These are phyloP conservation scores for Wickerhamomyces hampshirensis DNA, from an alignment of 805 yeast genomes.

Conservation along the genomic window DNA sequence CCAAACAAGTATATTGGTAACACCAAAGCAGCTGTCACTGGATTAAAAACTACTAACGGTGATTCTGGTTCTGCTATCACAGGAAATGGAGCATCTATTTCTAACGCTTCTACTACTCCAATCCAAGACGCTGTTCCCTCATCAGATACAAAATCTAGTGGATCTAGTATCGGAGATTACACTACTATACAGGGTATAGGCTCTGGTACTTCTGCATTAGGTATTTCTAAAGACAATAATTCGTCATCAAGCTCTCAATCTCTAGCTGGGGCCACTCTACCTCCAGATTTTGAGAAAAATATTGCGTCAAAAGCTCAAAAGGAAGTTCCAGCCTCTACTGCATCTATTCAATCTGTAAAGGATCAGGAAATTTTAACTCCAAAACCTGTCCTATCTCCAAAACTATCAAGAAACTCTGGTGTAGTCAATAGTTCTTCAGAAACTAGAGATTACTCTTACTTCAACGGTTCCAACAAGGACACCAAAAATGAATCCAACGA, in stretches of 20 bases:
- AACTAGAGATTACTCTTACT: not conserved
- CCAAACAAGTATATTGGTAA: constrained; percentile 10
- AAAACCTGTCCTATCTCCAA: not conserved
- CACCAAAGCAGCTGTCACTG: constrained; percentile 4
- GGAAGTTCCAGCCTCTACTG: constrained; percentile 1
- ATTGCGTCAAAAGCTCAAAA: constrained; percentile 2
- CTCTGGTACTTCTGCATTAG: constrained; percentile 1
- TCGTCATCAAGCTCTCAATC: constrained; percentile 10
- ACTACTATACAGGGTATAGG: too few species aligned
- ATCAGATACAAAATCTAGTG: not conserved
- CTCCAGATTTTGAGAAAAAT: constrained; percentile 23
- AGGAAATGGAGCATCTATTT: constrained; percentile 1
- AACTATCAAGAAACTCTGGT: not conserved
- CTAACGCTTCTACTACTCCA: not conserved
- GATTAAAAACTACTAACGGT: not conserved
- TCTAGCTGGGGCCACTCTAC: constrained; percentile 21
- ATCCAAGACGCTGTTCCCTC: not conserved
- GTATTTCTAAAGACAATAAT: not conserved
- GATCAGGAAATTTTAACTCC: not conserved
- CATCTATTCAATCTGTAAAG: constrained; percentile 1
- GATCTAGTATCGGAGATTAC: too few species aligned
- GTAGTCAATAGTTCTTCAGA: not conserved
- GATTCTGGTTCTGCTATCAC: not conserved
- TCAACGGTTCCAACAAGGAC: not conserved
- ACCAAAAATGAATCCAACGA: not conserved